Evolutionary conservation across 2,329 filamentous ascomycete genomes (phyloP).

Genomic region (Elsinoe perseae): DNA sequence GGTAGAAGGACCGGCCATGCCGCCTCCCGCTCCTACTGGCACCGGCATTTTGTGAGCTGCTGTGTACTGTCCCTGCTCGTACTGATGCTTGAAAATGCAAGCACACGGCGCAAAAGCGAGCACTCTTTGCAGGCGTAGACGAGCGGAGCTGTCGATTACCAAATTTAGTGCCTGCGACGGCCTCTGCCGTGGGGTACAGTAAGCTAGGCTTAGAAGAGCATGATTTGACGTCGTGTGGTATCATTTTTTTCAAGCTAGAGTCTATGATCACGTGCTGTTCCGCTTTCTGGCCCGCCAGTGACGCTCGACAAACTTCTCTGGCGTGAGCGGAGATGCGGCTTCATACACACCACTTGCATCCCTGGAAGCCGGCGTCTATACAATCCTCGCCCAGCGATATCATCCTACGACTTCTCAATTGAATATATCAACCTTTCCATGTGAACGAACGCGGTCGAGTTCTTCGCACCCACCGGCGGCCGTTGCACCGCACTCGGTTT

Average conservation of each 20-base stretch:
- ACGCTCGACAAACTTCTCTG: slow-evolving; percentile 12
- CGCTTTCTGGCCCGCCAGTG: background rate
- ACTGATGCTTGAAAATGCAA: background rate
- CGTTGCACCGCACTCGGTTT: slow-evolving; percentile 8
- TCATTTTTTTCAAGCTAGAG: background rate
- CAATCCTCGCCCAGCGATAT: background rate
- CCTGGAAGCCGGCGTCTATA: background rate
- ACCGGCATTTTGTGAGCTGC: slow-evolving; percentile 43
- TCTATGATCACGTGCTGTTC: slow-evolving; percentile 2
- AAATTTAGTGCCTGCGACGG: background rate
- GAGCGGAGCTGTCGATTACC: background rate
- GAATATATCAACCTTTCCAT: background rate
- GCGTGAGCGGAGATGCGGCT: slow-evolving; percentile 10
- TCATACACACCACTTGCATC: background rate
- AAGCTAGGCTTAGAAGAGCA: background rate
- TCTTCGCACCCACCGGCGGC: slow-evolving; percentile 5
- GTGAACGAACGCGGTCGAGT: slow-evolving; percentile 1
- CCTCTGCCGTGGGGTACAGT: background rate
- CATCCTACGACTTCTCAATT: background rate
- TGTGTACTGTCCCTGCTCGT: background rate
- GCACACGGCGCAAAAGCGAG: background rate
- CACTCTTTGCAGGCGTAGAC: background rate
- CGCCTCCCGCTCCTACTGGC: slow-evolving; percentile 39
- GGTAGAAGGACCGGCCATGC: slow-evolving; percentile 54
- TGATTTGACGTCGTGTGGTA: background rate